Conservation (phyloP, 352 stramenopile species). For the Globisporangium middletonii region DNA sequence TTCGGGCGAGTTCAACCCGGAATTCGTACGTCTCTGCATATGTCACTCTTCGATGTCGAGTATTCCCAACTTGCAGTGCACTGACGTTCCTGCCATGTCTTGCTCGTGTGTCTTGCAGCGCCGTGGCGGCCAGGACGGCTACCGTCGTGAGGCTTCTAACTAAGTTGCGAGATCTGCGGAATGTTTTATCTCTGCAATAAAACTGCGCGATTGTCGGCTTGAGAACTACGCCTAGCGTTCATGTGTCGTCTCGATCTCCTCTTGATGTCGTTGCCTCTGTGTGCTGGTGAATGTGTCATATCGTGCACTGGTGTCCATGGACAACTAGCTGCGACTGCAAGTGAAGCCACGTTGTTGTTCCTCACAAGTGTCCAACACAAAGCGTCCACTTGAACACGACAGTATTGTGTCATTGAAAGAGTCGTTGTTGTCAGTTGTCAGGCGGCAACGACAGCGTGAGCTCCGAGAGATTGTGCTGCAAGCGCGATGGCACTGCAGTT, state of each 20-base stretch:
- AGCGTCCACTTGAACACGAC: too few relatives aligned
- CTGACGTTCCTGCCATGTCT: conserved; percentile 6
- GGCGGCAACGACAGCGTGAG: conserved; percentile 13
- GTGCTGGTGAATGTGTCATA: too few relatives aligned
- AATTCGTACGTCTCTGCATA: conserved; percentile 63
- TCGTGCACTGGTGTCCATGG: too few relatives aligned
- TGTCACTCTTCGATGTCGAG: background rate
- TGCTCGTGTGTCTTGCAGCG: conserved; percentile 1
- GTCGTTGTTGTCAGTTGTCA: conserved; percentile 3
- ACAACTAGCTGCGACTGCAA: background rate
- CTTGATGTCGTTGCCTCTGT: background rate
- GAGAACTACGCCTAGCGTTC: background rate
- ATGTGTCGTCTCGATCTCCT: background rate
- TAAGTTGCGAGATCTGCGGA: conserved; percentile 41
- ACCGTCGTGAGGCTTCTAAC: conserved; percentile 82
- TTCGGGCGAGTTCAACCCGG: conserved; percentile 85
- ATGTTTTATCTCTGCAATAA: conserved; percentile 69
- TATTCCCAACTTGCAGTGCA: background rate
- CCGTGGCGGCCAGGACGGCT: conserved; percentile 79
- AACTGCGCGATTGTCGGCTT: conserved; percentile 72
- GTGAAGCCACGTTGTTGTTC: background rate
- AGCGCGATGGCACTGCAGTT: background rate
- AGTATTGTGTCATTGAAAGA: too few relatives aligned
- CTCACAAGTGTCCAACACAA: background rate
- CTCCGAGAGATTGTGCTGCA: conserved; percentile 14